Base-by-base conservation (phyloP, 139 green algal genomes). In the Closterium sp. region DNA sequence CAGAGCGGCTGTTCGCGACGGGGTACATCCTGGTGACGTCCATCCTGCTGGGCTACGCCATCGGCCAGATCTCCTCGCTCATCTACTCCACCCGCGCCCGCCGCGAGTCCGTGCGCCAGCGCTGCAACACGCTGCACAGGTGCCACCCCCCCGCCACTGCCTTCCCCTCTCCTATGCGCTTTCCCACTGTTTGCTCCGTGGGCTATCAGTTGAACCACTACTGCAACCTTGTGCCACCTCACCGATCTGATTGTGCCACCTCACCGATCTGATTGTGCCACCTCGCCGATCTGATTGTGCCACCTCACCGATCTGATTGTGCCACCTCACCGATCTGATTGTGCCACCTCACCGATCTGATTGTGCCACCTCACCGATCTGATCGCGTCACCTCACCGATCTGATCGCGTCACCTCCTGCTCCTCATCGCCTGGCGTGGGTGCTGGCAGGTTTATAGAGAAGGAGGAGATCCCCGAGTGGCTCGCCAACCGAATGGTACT, bases 61-160 rank as follows among this genome's bases (percentile, higher is more conserved):
- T 90, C 27, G 87, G 87, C 9, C 30, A 90, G 31, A 90, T 90
- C 32, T 50, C 32, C 30, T 79, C 31, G 9, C 30, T 90, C 31
- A 70, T 90, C 31, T 32, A 88, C 29, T 22, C 29, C 30, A 31
- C 22, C 30, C 29, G 29, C 0, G 30, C 85, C 5, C 29, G 22
- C 29, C 29, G 30, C 19, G 85, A 88, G 85, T 31, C 85, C 29
- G 85, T 90, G 31, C 87, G 87, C 31, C 28, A 90, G 87, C 87
- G 87, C 28, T 90, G 30, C 87, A 62, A 31, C 31, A 90, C 87
- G 1, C 31, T 90, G 87, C 87, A 90, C 87, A 90, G 17, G 62
- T 79, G 62, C 17, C 62, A 24, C 17, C 17, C 19, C 62, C 2
- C 62, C 19, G 17, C 62, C 19, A 27, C 19, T 79, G 62, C 62